These are phyloP conservation scores for Rhodamnia argentea DNA, from an alignment of 345 rosid species.

Conservation along the genomic window DNA sequence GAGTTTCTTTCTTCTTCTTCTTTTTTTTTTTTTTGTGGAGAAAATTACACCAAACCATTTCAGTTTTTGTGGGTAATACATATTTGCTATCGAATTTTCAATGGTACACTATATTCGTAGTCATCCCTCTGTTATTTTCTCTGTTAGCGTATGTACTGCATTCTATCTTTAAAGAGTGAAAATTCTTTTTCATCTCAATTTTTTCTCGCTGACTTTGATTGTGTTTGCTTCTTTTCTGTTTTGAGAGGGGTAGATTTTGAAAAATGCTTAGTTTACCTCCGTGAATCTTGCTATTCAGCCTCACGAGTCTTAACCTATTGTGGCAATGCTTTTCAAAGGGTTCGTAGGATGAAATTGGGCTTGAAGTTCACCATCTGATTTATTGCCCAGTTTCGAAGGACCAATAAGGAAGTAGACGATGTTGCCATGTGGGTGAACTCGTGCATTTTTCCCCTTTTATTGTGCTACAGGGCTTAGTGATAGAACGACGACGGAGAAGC, in stretches of 20 bases:
- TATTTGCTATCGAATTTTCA: too few species aligned
- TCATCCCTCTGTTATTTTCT: too few species aligned
- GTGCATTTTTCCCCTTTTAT: not conserved
- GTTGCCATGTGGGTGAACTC: not conserved
- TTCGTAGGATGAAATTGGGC: not conserved
- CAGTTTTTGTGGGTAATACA: too few species aligned
- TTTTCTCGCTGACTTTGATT: not conserved
- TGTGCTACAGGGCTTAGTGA: constrained; percentile 29
- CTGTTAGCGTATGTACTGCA: too few species aligned
- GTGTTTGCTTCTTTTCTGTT: not conserved
- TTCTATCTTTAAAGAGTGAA: too few species aligned
- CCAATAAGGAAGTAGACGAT: not conserved
- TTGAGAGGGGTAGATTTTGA: not conserved
- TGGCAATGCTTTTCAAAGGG: not conserved
- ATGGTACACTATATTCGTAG: too few species aligned
- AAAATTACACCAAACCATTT: too few species aligned
- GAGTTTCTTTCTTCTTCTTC: too few species aligned
- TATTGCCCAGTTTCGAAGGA: not conserved
- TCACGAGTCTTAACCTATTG: fast-evolving
- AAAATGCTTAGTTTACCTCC: not conserved
- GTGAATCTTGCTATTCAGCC: not conserved
- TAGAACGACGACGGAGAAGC: constrained; percentile 34
- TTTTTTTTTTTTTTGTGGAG: too few species aligned
- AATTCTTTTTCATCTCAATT: too few species aligned
- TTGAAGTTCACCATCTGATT: not conserved